These are phyloP conservation scores for Geosmithia morbida DNA, from an alignment of 2,329 filamentous ascomycete genomes.

Conservation along the genomic window DNA sequence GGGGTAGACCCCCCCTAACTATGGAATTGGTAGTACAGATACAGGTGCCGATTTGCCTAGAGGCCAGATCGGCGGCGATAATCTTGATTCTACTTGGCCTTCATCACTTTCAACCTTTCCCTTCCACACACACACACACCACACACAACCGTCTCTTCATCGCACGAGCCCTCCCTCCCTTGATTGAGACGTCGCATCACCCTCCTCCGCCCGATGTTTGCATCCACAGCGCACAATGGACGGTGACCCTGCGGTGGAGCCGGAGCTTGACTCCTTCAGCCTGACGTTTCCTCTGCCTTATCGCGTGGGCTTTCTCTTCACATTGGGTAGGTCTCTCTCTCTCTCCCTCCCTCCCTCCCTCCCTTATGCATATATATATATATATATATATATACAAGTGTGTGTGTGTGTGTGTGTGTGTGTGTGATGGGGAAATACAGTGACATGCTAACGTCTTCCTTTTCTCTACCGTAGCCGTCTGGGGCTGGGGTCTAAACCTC, in stretches of 20 bases:
- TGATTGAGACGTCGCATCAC: not conserved
- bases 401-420: no score
- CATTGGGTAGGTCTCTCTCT: slow-evolving; percentile 49
- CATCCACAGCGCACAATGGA: slow-evolving; percentile 31
- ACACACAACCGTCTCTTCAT: not conserved
- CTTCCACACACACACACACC: not conserved
- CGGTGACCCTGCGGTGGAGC: slow-evolving; percentile 57
- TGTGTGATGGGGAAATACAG: no score
- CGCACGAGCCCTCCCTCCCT: not conserved
- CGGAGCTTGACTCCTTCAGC: slow-evolving; percentile 72
- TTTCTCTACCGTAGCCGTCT: slow-evolving; percentile 72
- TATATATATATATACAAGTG: no score
- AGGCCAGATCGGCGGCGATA: no score
- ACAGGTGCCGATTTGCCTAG: no score
- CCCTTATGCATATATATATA: not conserved
- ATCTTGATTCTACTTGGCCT: no score
- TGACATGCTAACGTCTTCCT: not conserved
- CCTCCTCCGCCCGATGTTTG: slow-evolving; percentile 1
- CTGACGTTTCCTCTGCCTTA: slow-evolving; percentile 78
- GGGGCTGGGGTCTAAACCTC: slow-evolving; percentile 89
- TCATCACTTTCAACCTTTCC: not conserved
- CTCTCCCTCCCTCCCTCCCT: not conserved
- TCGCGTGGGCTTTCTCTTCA: slow-evolving; percentile 71
- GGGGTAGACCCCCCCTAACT: no score
- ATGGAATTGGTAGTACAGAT: no score